These are phyloP conservation scores for Limonium bicolor DNA, from an alignment of 148 eudicot species.

Conservation along the genomic window DNA sequence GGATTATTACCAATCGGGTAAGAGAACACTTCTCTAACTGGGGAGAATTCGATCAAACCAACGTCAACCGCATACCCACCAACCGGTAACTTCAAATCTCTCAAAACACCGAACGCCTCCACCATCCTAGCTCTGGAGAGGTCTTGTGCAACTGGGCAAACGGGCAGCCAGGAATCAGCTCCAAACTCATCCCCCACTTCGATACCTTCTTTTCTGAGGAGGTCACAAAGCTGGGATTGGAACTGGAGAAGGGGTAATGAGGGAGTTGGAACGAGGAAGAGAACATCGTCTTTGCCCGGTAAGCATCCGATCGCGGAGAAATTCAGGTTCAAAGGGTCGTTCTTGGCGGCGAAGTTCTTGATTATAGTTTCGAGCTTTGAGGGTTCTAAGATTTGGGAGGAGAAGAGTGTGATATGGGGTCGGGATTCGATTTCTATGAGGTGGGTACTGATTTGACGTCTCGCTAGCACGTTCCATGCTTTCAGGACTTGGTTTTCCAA, in stretches of 20 bases:
- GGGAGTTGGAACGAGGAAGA: constrained; percentile 73
- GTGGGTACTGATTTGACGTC: constrained; percentile 83
- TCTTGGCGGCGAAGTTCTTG: constrained; percentile 42
- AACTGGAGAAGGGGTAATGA: constrained; percentile 58
- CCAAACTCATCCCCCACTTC: constrained; percentile 50
- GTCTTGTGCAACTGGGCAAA: constrained; percentile 66
- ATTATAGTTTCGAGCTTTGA: constrained; percentile 48
- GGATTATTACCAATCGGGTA: constrained; percentile 39
- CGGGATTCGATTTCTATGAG: constrained; percentile 85
- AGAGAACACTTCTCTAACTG: constrained; percentile 45
- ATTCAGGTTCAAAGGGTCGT: constrained; percentile 49
- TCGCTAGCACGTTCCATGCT: constrained; percentile 79
- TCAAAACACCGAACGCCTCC: constrained; percentile 63
- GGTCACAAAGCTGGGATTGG: constrained; percentile 69
- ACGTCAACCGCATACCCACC: constrained; percentile 65
- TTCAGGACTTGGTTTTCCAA: constrained; percentile 81
- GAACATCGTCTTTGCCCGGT: constrained; percentile 35
- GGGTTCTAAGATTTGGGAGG: constrained; percentile 34
- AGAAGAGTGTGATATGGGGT: constrained; percentile 76
- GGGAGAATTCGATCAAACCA: constrained; percentile 58
- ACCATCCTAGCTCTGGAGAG: constrained; percentile 55
- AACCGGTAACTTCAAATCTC: constrained; percentile 80
- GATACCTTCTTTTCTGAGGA: constrained; percentile 58
- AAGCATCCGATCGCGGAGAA: constrained; percentile 72
- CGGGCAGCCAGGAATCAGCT: constrained; percentile 63